Evolutionary conservation across 208 protist genomes (phyloP).

Genomic region (Leishmania braziliensis): DNA sequence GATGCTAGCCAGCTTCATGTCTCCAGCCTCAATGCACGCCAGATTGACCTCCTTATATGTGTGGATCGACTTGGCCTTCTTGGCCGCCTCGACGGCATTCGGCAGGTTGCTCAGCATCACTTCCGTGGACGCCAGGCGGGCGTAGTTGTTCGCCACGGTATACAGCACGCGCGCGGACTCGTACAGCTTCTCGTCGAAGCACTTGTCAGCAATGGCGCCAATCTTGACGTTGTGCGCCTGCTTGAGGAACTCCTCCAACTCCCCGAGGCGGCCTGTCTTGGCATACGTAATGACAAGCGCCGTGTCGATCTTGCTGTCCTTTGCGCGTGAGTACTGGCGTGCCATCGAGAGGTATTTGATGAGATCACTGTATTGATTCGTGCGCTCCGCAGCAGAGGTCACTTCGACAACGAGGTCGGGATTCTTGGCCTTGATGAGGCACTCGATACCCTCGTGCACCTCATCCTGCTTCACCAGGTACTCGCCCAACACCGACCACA

Average conservation of each 20-base stretch:
- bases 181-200: constrained; percentile 97
- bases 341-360: constrained; percentile 99
- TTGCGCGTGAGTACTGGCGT: constrained; percentile 85
- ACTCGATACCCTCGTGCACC: constrained; percentile 97
- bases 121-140: constrained; percentile 95
- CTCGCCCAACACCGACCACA: constrained; percentile 96
- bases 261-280: constrained; percentile 96
- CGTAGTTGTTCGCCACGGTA: constrained; percentile 96
- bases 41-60: constrained; percentile 97
- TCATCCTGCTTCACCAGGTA: constrained; percentile 93
- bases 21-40: constrained; percentile 97
- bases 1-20: constrained; percentile 98
- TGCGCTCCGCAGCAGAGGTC: constrained; percentile 91
- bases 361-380: constrained; percentile 95
- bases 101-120: constrained; percentile 95
- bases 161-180: constrained; percentile 99
- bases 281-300: constrained; percentile 97
- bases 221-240: constrained; percentile 97
- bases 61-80: constrained; percentile 97
- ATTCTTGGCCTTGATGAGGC: constrained; percentile 98
- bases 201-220: constrained; percentile 96
- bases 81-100: constrained; percentile 98
- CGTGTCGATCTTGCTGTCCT: constrained; percentile 97
- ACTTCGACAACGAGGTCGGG: constrained; percentile 91
- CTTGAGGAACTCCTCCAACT: constrained; percentile 99